Conservation (phyloP, 805 yeast genomes). For the Sugiyamaella lignohabitans region DNA sequence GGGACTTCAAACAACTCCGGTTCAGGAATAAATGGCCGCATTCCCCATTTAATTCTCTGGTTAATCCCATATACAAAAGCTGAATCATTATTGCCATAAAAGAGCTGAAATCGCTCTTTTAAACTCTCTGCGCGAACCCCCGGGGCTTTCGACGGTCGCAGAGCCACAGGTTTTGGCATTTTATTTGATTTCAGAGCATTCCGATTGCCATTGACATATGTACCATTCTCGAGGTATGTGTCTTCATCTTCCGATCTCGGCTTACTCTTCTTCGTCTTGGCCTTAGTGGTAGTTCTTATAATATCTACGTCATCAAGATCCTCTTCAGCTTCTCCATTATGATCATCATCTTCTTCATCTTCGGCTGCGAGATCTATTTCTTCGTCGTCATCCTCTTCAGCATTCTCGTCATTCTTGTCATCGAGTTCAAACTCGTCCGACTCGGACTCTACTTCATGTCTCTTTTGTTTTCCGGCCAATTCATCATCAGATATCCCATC, state of each 20-base stretch:
- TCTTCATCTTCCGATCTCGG: background rate
- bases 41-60: slow-evolving; percentile 47
- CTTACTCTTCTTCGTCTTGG: background rate
- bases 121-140: slow-evolving; percentile 20
- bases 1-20: slow-evolving; percentile 23
- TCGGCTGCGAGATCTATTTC: too few relatives aligned
- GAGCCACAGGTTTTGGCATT: slow-evolving; percentile 3
- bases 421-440: slow-evolving; percentile 10
- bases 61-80: slow-evolving; percentile 39
- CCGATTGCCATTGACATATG: background rate
- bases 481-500: slow-evolving; percentile 4
- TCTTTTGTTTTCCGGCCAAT: background rate
- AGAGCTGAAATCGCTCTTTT: slow-evolving; percentile 37
- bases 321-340: slow-evolving; percentile 9
- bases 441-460: slow-evolving; percentile 8
- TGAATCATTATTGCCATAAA: slow-evolving; percentile 46
- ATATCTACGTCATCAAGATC: slow-evolving; percentile 8
- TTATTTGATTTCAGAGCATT: background rate
- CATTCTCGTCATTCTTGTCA: background rate
- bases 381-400: slow-evolving; percentile 5
- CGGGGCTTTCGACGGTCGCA: background rate
- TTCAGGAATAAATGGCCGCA: slow-evolving; percentile 39
- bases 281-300: slow-evolving; percentile 1
- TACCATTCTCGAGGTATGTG: background rate
- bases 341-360: slow-evolving; percentile 5